Base-by-base conservation (phyloP, 495 filamentous ascomycete genomes). In the Talaromyces adpressus region DNA sequence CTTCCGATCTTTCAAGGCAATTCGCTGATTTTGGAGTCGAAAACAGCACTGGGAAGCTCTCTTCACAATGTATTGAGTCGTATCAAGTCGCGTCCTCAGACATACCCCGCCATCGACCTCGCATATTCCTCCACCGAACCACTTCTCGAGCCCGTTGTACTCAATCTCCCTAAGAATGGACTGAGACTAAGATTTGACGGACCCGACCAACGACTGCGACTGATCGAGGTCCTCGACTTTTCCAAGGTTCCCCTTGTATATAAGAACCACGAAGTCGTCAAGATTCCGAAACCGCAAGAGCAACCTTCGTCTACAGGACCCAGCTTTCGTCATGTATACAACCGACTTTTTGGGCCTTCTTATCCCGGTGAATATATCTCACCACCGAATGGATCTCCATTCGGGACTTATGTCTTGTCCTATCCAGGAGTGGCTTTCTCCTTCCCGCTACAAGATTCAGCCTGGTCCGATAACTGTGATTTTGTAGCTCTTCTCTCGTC, bases 371-470 rank as follows among this genome's bases (percentile, higher is more conserved):
- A 98, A 78, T 97, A 93, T 65, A 77, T 96, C 29, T 80, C 88
- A 22, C 85, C 85, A 7, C 60, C 76, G 39, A 71, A 76, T 27
- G 68, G 75, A 25, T 79, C 84, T 9, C 82, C 81, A 6, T 83
- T 81, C 64, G 88, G 89, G 4, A 81, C 82, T 14, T 98, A 97
- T 70, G 84, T 95, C 14, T 79, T 97, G 12, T 97, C 93, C 3
- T 98, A 97, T 72, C 92, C 93, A 11, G 94, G 94, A 0, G 85
- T 98, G 25, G 90, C 93, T 0, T 97, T 98, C 71, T 89, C 86
- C 6, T 98, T 98, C 66, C 89, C 91, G 16, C 78, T 98, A 52
- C 84, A 86, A 58, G 74, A 84, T 62, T 87, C 86, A 4, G 83
- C 87, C n/a, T 97, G 91, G 82, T 89, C 89, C 34, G 82, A 88